Percentiles rank a stretch among this genome's conserved stretches.
Conservation (phyloP, 2,329 filamentous ascomycete genomes). For the Exophiala aquamarina region DNA sequence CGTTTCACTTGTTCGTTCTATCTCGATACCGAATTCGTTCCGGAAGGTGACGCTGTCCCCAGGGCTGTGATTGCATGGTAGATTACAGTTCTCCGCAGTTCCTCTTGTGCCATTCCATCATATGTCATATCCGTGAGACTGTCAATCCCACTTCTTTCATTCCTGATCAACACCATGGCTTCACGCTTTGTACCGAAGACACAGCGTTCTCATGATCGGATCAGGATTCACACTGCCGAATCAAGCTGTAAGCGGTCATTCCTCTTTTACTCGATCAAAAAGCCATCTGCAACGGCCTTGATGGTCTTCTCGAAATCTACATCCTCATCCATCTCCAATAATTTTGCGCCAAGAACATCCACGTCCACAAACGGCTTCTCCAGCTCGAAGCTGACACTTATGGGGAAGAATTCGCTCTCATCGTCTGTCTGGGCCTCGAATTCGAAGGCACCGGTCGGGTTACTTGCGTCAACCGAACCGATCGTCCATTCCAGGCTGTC, state of each 20-base stretch:
- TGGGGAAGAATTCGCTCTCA: slow-evolving; percentile 97
- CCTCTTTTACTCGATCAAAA: slow-evolving; percentile 43
- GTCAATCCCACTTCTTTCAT: too few species aligned
- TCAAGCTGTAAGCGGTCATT: background rate
- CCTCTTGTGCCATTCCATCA: too few species aligned
- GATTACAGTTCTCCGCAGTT: too few species aligned
- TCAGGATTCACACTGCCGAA: background rate
- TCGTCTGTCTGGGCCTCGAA: slow-evolving; percentile 87
- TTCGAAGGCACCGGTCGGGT: slow-evolving; percentile 84
- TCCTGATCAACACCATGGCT: too few species aligned
- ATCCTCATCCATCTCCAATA: slow-evolving; percentile 46
- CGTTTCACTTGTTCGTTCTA: too few species aligned
- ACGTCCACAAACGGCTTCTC: slow-evolving; percentile 84
- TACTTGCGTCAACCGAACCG: slow-evolving; percentile 78
- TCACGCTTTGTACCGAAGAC: too few species aligned
- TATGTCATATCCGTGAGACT: too few species aligned
- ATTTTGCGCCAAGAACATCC: slow-evolving; percentile 62
- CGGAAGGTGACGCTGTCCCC: too few species aligned
- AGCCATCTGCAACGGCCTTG: slow-evolving; percentile 45
- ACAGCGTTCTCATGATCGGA: too few species aligned
- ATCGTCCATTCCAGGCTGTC: slow-evolving; percentile 94
- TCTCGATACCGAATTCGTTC: too few species aligned
- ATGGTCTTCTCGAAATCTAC: slow-evolving; percentile 47
- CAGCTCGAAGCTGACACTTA: slow-evolving; percentile 88
- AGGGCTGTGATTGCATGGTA: too few species aligned